Evolutionary conservation across 78 protist genomes (phyloP).

Genomic region (Bodo saltans): DNA sequence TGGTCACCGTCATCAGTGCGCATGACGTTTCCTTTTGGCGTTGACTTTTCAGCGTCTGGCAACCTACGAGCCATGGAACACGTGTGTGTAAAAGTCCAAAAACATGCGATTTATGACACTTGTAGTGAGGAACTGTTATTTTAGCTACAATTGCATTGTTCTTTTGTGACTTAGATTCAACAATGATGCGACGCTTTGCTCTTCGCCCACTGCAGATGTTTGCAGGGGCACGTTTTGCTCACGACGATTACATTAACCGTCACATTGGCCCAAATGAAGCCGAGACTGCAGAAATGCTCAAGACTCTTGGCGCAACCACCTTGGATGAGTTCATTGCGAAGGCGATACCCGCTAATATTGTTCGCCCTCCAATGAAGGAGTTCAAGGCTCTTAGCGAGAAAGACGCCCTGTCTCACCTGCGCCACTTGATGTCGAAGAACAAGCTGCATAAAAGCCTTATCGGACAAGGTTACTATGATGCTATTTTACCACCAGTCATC

Average conservation of each 20-base stretch:
- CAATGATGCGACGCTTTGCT: no score
- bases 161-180: no score
- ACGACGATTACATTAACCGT: constrained; percentile 3
- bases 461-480: constrained; percentile 64
- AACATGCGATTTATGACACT: no score
- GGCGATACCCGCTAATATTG: constrained; percentile 62
- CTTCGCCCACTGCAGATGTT: no score
- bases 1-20: no score
- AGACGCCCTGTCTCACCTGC: constrained; percentile 21
- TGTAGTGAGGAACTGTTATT: no score
- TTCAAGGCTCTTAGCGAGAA: constrained; percentile 17
- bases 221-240: not conserved
- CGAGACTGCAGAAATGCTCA: constrained; percentile 51
- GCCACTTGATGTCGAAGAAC: constrained; percentile 43
- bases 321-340: constrained; percentile 59
- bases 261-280: constrained; percentile 71
- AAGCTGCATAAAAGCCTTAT: constrained; percentile 27
- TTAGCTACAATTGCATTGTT: no score
- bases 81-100: no score
- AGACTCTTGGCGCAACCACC: constrained; percentile 21
- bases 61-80: no score
- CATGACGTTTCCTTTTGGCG: no score
- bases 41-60: no score
- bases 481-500: constrained; percentile 84
- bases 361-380: not conserved